A percentile compares a stretch with the other conserved stretches of the same genome.
Evolutionary conservation across 2,329 filamentous ascomycete genomes (phyloP).

Genomic region (Arthroderma sp.): DNA sequence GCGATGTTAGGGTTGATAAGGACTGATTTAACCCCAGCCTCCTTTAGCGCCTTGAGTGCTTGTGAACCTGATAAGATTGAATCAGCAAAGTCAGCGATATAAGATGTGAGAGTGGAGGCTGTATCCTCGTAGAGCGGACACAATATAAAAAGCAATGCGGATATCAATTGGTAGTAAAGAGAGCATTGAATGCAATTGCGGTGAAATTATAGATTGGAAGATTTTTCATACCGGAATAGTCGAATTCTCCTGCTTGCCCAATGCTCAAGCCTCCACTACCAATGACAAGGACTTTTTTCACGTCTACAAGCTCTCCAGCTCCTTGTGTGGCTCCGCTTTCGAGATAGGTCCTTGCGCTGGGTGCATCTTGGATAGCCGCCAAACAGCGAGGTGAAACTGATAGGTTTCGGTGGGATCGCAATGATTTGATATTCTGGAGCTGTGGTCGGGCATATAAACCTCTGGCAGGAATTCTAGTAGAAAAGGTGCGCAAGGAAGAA

Average conservation of each 20-base stretch:
- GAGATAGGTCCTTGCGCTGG: conserved; percentile 75
- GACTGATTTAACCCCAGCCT: conserved; percentile 80
- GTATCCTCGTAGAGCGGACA: not conserved
- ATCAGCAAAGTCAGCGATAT: not conserved
- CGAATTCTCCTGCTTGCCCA: conserved; percentile 95
- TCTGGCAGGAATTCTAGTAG: conserved; percentile 22
- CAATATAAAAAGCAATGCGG: not conserved
- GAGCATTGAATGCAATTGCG: too few species aligned
- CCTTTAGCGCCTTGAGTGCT: conserved; percentile 91
- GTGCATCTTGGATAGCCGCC: conserved; percentile 48
- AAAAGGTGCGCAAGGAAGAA: conserved; percentile 26
- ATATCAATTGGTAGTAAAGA: too few species aligned
- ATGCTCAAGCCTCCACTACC: conserved; percentile 90
- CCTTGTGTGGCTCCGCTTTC: conserved; percentile 75
- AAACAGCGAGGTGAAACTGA: conserved; percentile 27
- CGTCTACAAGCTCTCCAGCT: conserved; percentile 62
- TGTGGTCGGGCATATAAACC: conserved; percentile 24
- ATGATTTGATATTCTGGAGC: conserved; percentile 21
- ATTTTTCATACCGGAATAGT: conserved; percentile 76
- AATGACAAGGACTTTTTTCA: conserved; percentile 96
- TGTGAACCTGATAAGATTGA: conserved; percentile 58
- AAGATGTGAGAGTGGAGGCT: not conserved
- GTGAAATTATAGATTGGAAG: too few species aligned
- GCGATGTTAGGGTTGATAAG: conserved; percentile 98
- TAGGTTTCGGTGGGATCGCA: conserved; percentile 30